Base-by-base conservation (phyloP, 306 rosid genomes). In the Dalbergia cochinchinensis region DNA sequence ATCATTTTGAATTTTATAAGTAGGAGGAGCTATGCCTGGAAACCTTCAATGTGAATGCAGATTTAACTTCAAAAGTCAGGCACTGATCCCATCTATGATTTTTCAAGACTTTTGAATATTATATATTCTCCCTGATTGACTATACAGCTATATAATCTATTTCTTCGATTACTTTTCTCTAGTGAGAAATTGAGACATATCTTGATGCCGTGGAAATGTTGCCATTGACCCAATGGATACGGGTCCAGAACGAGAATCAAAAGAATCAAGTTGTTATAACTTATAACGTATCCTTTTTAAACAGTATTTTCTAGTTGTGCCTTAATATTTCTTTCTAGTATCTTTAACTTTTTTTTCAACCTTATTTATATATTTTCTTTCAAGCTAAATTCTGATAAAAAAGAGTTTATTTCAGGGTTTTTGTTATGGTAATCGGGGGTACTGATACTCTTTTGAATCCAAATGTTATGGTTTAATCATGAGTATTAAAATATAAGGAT, bases 151-250 rank as follows among this genome's bases (percentile, higher is more conserved):
- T n/a, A n/a, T n/a, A n/a, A n/a, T n/a, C 4, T 7, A 12, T 69
- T 3, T 5, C 12, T 48, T 22, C 0, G 50, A 14, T 19, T 11
- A 26, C 13, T 50, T 50, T 14, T 1, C 8, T 7, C 7, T 11
- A 13, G 19, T 31, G n/a, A 50, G 13, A 70, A 70, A 48, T 22
- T 47, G 22, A 33, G 59, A 4, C 6, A 31, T 13, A 69, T 13
- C 58, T 34, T 51, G 53, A 69, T 78, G 71, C 42, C 55, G 83
- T 69, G 16, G 11, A 79, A 69, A 34, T 59, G 59, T 7, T 18
- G 42, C 45, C 77, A 19, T 79, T 79, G 77, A 58, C 82, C 22
- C 0, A 8, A 9, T 3, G 39, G 8, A 48, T 64, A 33, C 26
- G 14, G 37, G 50, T 63, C 35, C 12, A 63, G 0, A 64, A 64